phyloP scores from a whole-genome alignment of 768 basidiomycete species.

The Russula sp. region DNA sequence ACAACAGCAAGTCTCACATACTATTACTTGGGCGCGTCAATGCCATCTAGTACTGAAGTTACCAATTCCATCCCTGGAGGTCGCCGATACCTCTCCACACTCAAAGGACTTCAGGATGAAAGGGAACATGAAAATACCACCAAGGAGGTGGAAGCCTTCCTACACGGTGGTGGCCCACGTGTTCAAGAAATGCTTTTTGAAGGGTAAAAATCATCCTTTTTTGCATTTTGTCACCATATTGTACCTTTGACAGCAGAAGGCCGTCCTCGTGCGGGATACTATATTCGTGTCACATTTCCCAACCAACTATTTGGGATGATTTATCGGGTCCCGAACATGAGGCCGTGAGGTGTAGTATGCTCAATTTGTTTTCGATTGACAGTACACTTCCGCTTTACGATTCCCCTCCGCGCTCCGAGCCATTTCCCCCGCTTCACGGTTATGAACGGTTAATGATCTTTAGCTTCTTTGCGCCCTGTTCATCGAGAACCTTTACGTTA shows the following conservation, averaged over 20 bases:
- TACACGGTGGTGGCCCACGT: no score
- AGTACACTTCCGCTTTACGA: slow-evolving; percentile 39
- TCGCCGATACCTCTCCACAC: no score
- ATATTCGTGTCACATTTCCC: background rate
- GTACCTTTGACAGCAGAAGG: background rate
- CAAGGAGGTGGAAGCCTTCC: no score
- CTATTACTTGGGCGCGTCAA: no score
- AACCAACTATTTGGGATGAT: background rate
- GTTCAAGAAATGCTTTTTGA: no score
- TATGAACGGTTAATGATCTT: slow-evolving; percentile 46
- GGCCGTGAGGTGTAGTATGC: slow-evolving; percentile 4
- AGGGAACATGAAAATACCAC: no score
- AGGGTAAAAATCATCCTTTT: no score
- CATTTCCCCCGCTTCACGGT: slow-evolving; percentile 36
- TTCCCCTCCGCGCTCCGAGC: slow-evolving; percentile 46
- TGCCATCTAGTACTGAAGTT: no score
- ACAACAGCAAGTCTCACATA: no score
- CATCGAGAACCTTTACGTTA: slow-evolving; percentile 4
- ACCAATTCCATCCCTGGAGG: no score
- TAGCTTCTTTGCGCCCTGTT: background rate
- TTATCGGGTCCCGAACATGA: background rate
- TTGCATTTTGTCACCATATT: no score
- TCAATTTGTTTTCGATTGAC: slow-evolving; percentile 32
- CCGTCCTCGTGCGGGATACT: background rate
- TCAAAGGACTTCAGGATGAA: no score